phyloP scores from a whole-genome alignment of 495 filamentous ascomycete genomes.

The Hyaloscypha finlandica region DNA sequence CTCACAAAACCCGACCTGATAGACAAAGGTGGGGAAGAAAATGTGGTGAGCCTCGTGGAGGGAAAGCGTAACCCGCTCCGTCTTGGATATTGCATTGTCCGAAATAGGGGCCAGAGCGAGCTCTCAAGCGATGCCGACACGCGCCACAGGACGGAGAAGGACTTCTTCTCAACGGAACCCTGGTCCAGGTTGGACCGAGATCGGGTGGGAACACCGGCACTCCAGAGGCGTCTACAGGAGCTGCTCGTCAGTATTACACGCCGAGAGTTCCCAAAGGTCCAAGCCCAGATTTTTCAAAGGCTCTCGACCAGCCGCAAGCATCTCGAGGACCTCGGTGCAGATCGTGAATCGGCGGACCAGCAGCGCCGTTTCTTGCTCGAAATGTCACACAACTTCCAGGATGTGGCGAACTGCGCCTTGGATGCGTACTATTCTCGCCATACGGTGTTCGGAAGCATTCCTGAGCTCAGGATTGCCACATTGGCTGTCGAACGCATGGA shows the following conservation, averaged over 20 bases:
- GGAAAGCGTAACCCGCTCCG: conserved; percentile 5
- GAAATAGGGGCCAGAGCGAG: conserved; percentile 7
- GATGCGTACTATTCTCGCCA: conserved; percentile 1
- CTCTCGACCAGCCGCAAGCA: background rate
- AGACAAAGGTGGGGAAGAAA: conserved; percentile 49
- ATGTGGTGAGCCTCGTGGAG: conserved; percentile 10
- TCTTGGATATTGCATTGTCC: conserved; percentile 7
- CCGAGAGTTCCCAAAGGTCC: conserved; percentile 8
- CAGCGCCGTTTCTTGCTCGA: background rate
- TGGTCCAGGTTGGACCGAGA: conserved; percentile 5
- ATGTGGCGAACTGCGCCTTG: background rate
- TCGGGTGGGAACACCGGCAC: background rate
- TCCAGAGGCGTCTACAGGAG: conserved; percentile 8
- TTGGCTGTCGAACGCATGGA: no score
- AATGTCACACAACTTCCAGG: background rate
- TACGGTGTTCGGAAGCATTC: background rate
- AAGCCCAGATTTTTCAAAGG: background rate
- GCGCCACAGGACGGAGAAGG: background rate
- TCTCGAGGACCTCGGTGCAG: background rate
- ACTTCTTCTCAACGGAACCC: conserved; percentile 8
- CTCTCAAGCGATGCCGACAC: background rate
- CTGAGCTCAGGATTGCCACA: no score
- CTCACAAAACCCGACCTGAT: conserved; percentile 61
- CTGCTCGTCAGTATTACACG: background rate
- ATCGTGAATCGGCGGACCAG: background rate